Conservation (phyloP, 2,329 filamentous ascomycete species). For the Lasiodiplodia theobromae region DNA sequence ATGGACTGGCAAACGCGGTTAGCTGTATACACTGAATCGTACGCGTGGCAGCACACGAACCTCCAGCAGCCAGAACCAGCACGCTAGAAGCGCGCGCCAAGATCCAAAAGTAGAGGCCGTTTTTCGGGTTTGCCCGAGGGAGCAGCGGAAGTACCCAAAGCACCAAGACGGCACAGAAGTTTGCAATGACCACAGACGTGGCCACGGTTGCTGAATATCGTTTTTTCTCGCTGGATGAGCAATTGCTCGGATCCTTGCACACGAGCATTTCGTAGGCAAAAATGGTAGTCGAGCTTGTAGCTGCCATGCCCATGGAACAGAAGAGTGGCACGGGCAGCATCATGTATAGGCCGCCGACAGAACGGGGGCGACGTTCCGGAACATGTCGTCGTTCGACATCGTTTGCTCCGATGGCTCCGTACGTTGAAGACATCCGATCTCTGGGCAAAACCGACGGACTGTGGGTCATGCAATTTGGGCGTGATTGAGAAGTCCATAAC, state of each 20-base stretch:
- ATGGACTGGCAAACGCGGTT: not conserved
- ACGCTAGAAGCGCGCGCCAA: not conserved
- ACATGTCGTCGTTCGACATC: not conserved
- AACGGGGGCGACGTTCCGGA: not conserved
- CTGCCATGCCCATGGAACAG: slow-evolving; percentile 7
- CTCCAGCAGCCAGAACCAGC: not conserved
- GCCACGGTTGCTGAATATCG: not conserved
- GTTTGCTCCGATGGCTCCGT: not conserved
- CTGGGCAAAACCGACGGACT: not conserved
- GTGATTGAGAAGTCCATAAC: too few relatives aligned
- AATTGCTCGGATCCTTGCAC: not conserved
- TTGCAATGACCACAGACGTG: not conserved
- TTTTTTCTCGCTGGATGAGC: not conserved
- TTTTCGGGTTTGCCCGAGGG: not conserved
- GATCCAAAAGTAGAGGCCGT: slow-evolving; percentile 1
- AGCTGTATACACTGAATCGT: not conserved
- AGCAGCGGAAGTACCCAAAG: not conserved
- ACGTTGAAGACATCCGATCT: not conserved
- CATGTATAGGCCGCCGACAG: not conserved
- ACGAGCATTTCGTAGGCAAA: slow-evolving; percentile 5
- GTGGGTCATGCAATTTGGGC: too few relatives aligned
- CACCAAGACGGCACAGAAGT: slow-evolving; percentile 5
- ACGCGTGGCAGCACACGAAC: not conserved
- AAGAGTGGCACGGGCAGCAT: not conserved
- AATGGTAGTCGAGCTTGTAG: not conserved